Evolutionary conservation across 805 yeast species (phyloP), one percentile per base, ranked within the genome.

Genomic region (Ogataea trehaloabstinens): DNA sequence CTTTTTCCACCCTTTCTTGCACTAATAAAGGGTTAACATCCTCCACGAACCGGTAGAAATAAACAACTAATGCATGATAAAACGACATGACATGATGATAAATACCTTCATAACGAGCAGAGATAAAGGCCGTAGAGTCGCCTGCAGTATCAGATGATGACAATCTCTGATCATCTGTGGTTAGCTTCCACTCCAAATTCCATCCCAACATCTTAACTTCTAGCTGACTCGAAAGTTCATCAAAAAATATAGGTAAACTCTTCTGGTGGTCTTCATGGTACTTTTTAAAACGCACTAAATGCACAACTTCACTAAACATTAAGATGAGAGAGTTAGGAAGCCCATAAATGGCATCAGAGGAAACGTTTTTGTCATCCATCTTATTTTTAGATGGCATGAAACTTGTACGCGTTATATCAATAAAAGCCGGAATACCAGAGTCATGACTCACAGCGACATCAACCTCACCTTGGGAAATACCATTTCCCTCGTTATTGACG

Each of bases 261-360:
- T 52, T 39, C 6, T 55, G 47, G 24, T 51, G 56, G 31, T 67
- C 70, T 31, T 66, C 65, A 49, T 72, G 74, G 52, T 75, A 76
- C 40, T 77, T 72, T 41, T 79, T 82, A 42, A 78, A 74, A 37
- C 90, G 69, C 13, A 85, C 69, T 24, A 85, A 57, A 42, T 77
- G 77, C 2, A 84, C 87, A 12, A 85, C 80, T 45, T 83, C 86
- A 41, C 84, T 75, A 61, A 88, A 85, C 38, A 87, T 63, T 17
- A 80, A 51, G 39, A 86, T 81, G 30, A 88, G 65, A 2, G 95
- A 83, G 53, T 85, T 86, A 6, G 96, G 95, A 40, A 88, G 65
- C 0, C 95, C 95, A 56, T 85, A 87, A 35, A 87, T 66, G 0
- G 90, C 85, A 58, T 85, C 95, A 1, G 90, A 81, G 6, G 89